These are phyloP conservation scores for Orbilia quercus DNA, from an alignment of 2,329 filamentous ascomycete genomes.

Conservation along the genomic window DNA sequence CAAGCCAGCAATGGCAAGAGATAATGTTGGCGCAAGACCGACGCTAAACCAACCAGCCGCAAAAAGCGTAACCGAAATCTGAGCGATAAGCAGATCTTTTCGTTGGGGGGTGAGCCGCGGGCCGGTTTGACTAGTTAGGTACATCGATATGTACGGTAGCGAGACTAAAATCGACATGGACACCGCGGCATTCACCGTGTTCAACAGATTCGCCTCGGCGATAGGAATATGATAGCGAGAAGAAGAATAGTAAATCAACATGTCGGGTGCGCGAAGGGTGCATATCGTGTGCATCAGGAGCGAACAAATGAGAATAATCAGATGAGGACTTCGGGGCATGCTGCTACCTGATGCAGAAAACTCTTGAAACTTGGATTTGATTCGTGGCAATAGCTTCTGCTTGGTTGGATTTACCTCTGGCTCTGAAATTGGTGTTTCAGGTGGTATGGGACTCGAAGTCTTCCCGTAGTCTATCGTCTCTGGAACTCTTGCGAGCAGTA, in stretches of 20 bases:
- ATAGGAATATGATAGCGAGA: constrained; percentile 22
- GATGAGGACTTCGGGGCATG: constrained; percentile 14
- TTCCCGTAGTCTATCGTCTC: constrained; percentile 15
- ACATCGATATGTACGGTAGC: constrained; percentile 2
- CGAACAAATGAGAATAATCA: constrained; percentile 23
- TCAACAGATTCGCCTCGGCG: constrained; percentile 24
- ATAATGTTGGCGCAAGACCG: constrained; percentile 9
- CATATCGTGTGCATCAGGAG: constrained; percentile 15
- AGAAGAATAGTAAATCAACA: constrained; percentile 22
- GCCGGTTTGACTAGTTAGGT: background rate
- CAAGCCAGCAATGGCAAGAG: constrained; percentile 10
- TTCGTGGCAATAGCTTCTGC: background rate
- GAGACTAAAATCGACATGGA: constrained; percentile 10
- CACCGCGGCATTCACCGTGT: constrained; percentile 18
- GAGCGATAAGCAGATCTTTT: constrained; percentile 19
- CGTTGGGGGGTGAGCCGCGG: background rate
- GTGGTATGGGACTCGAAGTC: background rate
- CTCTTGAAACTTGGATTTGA: constrained; percentile 1
- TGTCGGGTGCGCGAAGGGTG: constrained; percentile 8
- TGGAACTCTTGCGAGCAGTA: constrained; percentile 5
- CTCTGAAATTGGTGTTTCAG: background rate
- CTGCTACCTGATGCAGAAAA: constrained; percentile 11
- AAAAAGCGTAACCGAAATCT: constrained; percentile 16
- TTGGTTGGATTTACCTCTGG: background rate
- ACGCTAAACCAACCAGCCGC: constrained; percentile 15